A percentile compares a stretch with the other conserved stretches of the same genome.
Evolutionary conservation across 2,329 filamentous ascomycete genomes (phyloP).

Genomic region (Allantophomopsis lycopodina): DNA sequence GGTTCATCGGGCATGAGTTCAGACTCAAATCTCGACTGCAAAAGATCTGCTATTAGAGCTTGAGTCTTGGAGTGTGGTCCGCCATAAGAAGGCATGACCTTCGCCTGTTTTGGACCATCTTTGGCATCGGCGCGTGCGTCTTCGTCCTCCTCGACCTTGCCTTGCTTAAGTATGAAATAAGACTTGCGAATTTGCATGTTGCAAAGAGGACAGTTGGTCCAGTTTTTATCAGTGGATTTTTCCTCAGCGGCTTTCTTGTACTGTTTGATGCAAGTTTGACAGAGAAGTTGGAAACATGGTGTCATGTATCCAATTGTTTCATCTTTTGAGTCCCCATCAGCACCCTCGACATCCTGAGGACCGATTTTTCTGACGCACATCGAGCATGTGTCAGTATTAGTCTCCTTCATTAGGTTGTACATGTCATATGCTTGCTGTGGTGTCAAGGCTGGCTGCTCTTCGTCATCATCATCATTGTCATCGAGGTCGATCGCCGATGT

Average conservation of each 20-base stretch:
- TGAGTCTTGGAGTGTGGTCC: slow-evolving; percentile 89
- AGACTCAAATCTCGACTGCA: slow-evolving; percentile 49
- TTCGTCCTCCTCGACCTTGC: slow-evolving; percentile 15
- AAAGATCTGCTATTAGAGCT: slow-evolving; percentile 64
- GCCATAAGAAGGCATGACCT: slow-evolving; percentile 53
- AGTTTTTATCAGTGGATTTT: slow-evolving; percentile 24
- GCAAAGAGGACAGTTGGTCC: slow-evolving; percentile 52
- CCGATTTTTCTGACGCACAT: slow-evolving; percentile 54
- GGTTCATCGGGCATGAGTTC: slow-evolving; percentile 41
- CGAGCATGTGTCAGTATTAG: slow-evolving; percentile 61
- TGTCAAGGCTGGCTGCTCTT: slow-evolving; percentile 38
- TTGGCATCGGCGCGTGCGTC: slow-evolving; percentile 12
- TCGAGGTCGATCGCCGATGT: slow-evolving; percentile 83
- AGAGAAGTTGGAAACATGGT: slow-evolving; percentile 77
- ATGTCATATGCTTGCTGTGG: slow-evolving; percentile 73
- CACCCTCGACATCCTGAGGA: slow-evolving; percentile 38
- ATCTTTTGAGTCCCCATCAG: slow-evolving; percentile 39
- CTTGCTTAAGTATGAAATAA: slow-evolving; percentile 52
- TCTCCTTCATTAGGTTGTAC: slow-evolving; percentile 72
- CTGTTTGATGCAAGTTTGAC: slow-evolving; percentile 53
- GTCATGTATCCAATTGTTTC: slow-evolving; percentile 68
- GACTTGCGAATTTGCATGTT: slow-evolving; percentile 45
- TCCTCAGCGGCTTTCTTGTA: slow-evolving; percentile 40
- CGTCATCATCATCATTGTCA: slow-evolving; percentile 58
- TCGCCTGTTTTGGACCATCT: slow-evolving; percentile 33